Base-by-base conservation (phyloP, 1,284 basidiomycete species). In the Fomitopsis palustris region DNA sequence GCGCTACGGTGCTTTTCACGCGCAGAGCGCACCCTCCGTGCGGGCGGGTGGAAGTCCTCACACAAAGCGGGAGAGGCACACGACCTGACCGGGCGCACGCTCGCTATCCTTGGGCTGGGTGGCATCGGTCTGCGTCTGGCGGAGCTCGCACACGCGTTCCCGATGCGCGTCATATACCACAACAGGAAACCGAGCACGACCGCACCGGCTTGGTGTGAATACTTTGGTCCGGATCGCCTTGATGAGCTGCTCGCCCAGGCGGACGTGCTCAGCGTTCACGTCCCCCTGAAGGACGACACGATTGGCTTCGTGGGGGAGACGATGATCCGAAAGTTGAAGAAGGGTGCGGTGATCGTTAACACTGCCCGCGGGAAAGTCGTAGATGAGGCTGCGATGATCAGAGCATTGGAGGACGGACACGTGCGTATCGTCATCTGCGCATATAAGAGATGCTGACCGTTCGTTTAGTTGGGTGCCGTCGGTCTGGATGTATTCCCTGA, bases 401-500 rank as follows among this genome's bases (percentile, higher is more conserved):
- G 83, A 21, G 93, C 93, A 14, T 75, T 96, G 58, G 87, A 93
- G 69, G 87, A 88, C 64, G 93, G 93, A 19, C 90, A 92, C 71
- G 90, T 91, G 71, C 65, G 86, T 78, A 10, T n/a, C 43, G 16
- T 54, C 42, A 14, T 55, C 12, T 38, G n/a, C 21, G 25, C 2
- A 2, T 7, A 16, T 51, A 57, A 49, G 42, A 54, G n/a, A 6
- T 10, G 2, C 8, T 23, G 56, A 42, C 27, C 3, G 29, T 21
- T 16, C 21, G 59, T 52, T 4, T n/a, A 95, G 90, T 81, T 95
- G 60, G 85, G 81, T 54, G 87, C 87, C 1, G 90, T 92, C 23
- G 95, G 95, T 21, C 78, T 98, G 29, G 95, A 97, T 65, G 95
- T 97, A 27, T 97, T 84, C 77, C 93, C 93, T 3, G 81, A 94